Evolutionary conservation across 2,329 filamentous ascomycete genomes (phyloP).

Genomic region (Epichloe sylvatica): DNA sequence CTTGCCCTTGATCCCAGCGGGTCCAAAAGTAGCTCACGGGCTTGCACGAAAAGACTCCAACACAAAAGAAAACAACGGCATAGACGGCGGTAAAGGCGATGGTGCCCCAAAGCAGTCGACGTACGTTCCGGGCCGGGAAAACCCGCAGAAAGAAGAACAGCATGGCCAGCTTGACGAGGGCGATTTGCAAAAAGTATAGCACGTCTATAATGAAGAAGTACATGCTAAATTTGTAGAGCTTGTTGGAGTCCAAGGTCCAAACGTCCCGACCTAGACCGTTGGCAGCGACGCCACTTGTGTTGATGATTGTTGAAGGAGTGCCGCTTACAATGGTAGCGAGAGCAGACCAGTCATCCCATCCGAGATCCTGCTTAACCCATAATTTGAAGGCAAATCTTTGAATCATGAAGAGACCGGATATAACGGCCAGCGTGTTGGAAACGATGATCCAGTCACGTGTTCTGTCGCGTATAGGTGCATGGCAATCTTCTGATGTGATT

Average conservation of each 20-base stretch:
- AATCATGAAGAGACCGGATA: slow-evolving; percentile 20
- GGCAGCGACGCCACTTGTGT: slow-evolving; percentile 9
- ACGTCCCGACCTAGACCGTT: slow-evolving; percentile 17
- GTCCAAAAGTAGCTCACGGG: slow-evolving; percentile 27
- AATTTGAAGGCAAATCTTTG: slow-evolving; percentile 19
- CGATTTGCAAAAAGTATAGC: slow-evolving; percentile 16
- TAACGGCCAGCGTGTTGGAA: slow-evolving; percentile 11
- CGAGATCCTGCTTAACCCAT: slow-evolving; percentile 16
- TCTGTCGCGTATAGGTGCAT: slow-evolving; percentile 6
- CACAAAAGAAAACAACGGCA: slow-evolving; percentile 16
- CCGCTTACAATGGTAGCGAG: slow-evolving; percentile 10
- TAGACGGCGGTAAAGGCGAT: slow-evolving; percentile 16
- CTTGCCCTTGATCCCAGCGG: slow-evolving; percentile 22
- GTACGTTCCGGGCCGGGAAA: slow-evolving; percentile 19
- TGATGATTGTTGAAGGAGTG: slow-evolving; percentile 12
- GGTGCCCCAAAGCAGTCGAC: slow-evolving; percentile 18
- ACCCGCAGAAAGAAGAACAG: slow-evolving; percentile 27
- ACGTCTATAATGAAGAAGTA: slow-evolving; percentile 20
- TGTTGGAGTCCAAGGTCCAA: slow-evolving; percentile 11
- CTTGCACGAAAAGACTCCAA: slow-evolving; percentile 21
- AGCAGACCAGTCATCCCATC: slow-evolving; percentile 15
- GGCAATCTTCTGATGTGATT: slow-evolving; percentile 7
- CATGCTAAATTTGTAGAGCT: slow-evolving; percentile 10
- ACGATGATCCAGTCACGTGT: slow-evolving; percentile 5
- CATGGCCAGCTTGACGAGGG: slow-evolving; percentile 24